These are phyloP conservation scores for Chaetomium olivaceum DNA, from an alignment of 2,329 filamentous ascomycete genomes.

Conservation along the genomic window DNA sequence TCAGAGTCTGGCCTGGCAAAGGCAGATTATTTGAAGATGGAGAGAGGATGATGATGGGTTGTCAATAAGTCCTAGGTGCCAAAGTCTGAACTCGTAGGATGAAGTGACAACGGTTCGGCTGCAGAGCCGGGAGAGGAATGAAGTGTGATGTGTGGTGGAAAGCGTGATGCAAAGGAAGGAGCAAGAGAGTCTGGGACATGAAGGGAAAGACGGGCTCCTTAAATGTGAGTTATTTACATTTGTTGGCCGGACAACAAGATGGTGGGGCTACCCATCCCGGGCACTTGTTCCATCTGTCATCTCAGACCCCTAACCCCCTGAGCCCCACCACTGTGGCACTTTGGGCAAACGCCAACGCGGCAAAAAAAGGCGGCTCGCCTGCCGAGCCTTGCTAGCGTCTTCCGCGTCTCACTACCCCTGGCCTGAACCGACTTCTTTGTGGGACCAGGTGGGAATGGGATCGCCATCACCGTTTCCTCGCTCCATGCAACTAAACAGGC, in stretches of 20 bases:
- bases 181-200: background rate
- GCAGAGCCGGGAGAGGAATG: background rate
- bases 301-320: background rate
- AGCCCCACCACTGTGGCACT: background rate
- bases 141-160: constrained; percentile 25
- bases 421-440: background rate
- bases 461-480: constrained; percentile 5
- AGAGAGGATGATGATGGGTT: background rate
- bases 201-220: background rate
- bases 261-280: background rate
- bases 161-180: constrained; percentile 28
- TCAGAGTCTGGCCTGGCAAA: background rate
- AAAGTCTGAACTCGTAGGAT: background rate
- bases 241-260: constrained; percentile 29
- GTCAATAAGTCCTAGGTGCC: background rate
- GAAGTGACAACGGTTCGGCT: background rate
- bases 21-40: background rate
- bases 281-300: background rate
- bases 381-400: background rate
- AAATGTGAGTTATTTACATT: constrained; percentile 32
- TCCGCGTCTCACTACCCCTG: constrained; percentile 16
- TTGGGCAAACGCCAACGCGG: background rate
- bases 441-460: constrained; percentile 7
- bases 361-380: background rate
- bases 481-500: background rate